Conservation (phyloP, 805 yeast species). For the Saturnispora ahearnii region DNA sequence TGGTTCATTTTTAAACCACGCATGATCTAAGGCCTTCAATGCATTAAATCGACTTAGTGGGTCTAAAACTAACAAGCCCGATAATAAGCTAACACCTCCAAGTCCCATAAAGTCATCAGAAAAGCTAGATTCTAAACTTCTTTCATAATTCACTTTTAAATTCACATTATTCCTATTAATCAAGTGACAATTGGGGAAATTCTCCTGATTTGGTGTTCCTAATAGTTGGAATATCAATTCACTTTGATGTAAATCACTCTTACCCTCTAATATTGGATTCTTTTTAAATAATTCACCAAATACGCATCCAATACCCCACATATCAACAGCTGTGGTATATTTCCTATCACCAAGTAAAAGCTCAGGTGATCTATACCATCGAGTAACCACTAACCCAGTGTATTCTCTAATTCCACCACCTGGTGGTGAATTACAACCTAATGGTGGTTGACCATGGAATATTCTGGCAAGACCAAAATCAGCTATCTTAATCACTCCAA, state of each 20-base stretch:
- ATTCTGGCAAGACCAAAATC: slow-evolving; percentile 91
- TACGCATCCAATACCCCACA: slow-evolving; percentile 97
- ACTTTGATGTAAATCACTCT: slow-evolving; percentile 82
- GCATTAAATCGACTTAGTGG: slow-evolving; percentile 75
- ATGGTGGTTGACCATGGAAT: slow-evolving; percentile 31
- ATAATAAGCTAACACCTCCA: slow-evolving; percentile 46
- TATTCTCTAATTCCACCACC: slow-evolving; percentile 48
- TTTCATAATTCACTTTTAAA: slow-evolving; percentile 21
- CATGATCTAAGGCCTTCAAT: slow-evolving; percentile 59
- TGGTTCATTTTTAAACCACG: slow-evolving; percentile 62
- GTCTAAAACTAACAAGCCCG: slow-evolving; percentile 56
- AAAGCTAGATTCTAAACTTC: slow-evolving; percentile 45
- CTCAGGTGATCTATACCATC: slow-evolving; percentile 98
- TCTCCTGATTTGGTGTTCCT: slow-evolving; percentile 62
- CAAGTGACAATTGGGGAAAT: slow-evolving; percentile 52
- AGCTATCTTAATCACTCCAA: slow-evolving; percentile 79
- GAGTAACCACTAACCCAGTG: slow-evolving; percentile 73
- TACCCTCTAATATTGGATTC: slow-evolving; percentile 79
- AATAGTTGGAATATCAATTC: slow-evolving; percentile 68
- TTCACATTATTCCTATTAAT: slow-evolving; percentile 48
- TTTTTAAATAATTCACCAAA: slow-evolving; percentile 81
- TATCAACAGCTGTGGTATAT: slow-evolving; percentile 90
- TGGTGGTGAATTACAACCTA: slow-evolving; percentile 25
- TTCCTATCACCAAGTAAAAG: slow-evolving; percentile 73
- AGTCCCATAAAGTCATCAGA: slow-evolving; percentile 23